Evolutionary conservation across 495 filamentous ascomycete species (phyloP), one percentile per base, ranked within the genome.

Genomic region (Aspergillus coremiiformis): DNA sequence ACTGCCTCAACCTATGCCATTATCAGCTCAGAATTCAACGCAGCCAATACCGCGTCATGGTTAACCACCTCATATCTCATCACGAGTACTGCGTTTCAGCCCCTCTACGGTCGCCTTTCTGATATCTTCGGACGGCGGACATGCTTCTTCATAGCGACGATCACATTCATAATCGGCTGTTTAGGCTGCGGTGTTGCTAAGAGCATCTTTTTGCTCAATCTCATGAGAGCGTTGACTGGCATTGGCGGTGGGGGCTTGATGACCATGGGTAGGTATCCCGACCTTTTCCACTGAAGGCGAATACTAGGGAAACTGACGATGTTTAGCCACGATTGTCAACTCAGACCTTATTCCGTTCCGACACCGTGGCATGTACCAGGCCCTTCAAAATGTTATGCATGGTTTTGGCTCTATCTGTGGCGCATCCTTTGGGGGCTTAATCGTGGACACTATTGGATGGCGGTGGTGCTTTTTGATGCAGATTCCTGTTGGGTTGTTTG

Each of bases 141-240:
- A n/a, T 69, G 66, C 24, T 69, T 78, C 54, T 69, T 74, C 29
- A 64, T 64, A 1, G 63, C 69, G 0, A 78, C 76, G 0, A 59
- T 70, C 20, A 61, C 72, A 5, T 79, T 79, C 47, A 61, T 72
- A 26, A 12, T 61, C 9, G 76, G 76, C 4, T 76, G 72, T 62
- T 42, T 72, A 1, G 68, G 73, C 5, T 76, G 72, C 51, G 80
- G 74, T 0, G 27, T 76, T 11, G 79, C 78, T 8, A 66, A 64
- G 19, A 65, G 74, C 24, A 75, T 86, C 52, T 62, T 79, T 57
- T 71, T 78, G 5, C 81, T 95, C 64, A 91, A 96, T 44, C 58
- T 86, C 2, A 92, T 92, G 44, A 70, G 91, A 14, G 84, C 93
- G 2, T 64, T 95, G 9, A 88, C 89, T 4, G 82, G 81, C 0